Base-by-base conservation (phyloP, 1,284 basidiomycete species). In the Ustilago bromivora region DNA sequence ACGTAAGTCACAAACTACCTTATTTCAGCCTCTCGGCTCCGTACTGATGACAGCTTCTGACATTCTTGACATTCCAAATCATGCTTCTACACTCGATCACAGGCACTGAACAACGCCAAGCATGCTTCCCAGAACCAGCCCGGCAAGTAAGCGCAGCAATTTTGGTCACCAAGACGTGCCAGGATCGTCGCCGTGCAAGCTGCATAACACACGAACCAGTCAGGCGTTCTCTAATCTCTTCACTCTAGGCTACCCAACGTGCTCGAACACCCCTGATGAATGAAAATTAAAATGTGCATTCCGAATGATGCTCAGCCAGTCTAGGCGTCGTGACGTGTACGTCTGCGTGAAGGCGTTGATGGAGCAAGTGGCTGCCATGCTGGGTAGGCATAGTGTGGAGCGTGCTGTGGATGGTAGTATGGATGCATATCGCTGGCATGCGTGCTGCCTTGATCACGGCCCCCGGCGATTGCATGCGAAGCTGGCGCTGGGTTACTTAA, bases 91-190 rank as follows among this genome's bases (percentile, higher is more conserved):
- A 10, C 34, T 58, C 28, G 5, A 11, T 9, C 13, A 28, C 57
- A 77, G 75, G 75, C 75, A 19, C 53, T 77, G n/a, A 59, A 65
- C 55, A 70, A 65, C 41, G 75, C 75, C 51, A 77, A 77, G 61
- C 64, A 70, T 53, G 75, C 75, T 9, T 61, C 41, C 12, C 8
- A 55, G 32, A 67, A 60, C 55, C 67, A 70, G 34, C 62, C 66
- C 4, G 67, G 67, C 57, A 77, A 73, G 55, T 77, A 41, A 65
- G 55, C 53, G 34, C 10, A 36, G 13, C 17, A 49, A 13, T 41
- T 28, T 7, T 35, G 11, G 10, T 31, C 7, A 19, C 28, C 15
- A 32, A 15, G 23, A 47, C 31, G 28, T 34, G 31, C 23, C 5
- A 13, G 6, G 19, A 28, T 19, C n/a, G 31, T 54, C 59, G 51